These are phyloP conservation scores for Talaromyces piceae DNA, from an alignment of 2,329 filamentous ascomycete species.

Conservation along the genomic window DNA sequence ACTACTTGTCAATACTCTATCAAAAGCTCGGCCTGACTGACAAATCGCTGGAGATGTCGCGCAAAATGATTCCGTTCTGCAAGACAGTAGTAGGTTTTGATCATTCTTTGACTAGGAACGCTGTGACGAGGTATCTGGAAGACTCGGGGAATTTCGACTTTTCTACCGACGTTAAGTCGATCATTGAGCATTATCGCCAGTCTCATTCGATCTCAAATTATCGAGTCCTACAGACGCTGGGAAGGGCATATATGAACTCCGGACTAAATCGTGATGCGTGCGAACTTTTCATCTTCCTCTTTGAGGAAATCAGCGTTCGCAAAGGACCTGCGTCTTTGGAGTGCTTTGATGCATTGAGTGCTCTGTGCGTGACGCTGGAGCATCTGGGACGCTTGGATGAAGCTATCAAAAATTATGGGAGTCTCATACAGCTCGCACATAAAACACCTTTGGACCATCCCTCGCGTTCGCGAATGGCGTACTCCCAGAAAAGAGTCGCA, in stretches of 20 bases:
- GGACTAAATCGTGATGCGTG: conserved; percentile 23
- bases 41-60: conserved; percentile 19
- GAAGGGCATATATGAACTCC: conserved; percentile 22
- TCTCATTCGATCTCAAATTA: conserved; percentile 19
- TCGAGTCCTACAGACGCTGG: conserved; percentile 21
- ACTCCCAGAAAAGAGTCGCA: conserved; percentile 21
- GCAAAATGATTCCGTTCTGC: conserved; percentile 20
- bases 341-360: conserved; percentile 24
- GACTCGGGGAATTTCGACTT: conserved; percentile 24
- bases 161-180: conserved; percentile 19
- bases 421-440: conserved; percentile 21
- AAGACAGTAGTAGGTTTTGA: conserved; percentile 19
- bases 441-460: conserved; percentile 19
- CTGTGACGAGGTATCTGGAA: conserved; percentile 20
- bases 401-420: conserved; percentile 22
- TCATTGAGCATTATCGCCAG: conserved; percentile 21
- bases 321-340: conserved; percentile 21
- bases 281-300: conserved; percentile 19
- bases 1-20: conserved; percentile 22
- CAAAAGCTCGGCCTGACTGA: conserved; percentile 23
- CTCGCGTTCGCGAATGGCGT: conserved; percentile 19
- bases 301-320: conserved; percentile 20
- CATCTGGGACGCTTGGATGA: conserved; percentile 23
- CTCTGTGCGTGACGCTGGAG: conserved; percentile 22
- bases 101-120: conserved; percentile 19